Percentiles rank a stretch among this genome's conserved stretches.
phyloP scores from a whole-genome alignment of 2,329 filamentous ascomycete genomes.

The Fusarium tuaranense region DNA sequence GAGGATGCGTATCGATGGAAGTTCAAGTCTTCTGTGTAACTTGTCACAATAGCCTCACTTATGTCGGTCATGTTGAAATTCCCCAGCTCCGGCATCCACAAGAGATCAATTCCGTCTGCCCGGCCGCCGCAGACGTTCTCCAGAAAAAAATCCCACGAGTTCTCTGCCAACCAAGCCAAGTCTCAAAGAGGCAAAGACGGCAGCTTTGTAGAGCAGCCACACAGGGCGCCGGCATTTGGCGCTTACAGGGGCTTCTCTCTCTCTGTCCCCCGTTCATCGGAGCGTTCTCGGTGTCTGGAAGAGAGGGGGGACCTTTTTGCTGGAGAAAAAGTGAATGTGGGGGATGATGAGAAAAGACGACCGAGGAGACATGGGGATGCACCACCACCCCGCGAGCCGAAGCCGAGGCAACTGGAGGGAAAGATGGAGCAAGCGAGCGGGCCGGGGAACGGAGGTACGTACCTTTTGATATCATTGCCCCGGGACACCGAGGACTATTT shows the following conservation, averaged over 20 bases:
- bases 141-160: neutral
- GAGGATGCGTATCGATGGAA: neutral
- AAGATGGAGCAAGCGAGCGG: slow-evolving; percentile 20
- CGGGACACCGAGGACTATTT: slow-evolving; percentile 26
- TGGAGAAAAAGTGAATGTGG: slow-evolving; percentile 22
- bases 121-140: slow-evolving; percentile 13
- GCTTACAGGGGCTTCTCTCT: neutral
- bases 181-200: neutral
- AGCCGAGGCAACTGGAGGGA: slow-evolving; percentile 42
- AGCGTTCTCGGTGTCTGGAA: slow-evolving; percentile 7
- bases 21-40: neutral
- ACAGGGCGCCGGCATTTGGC: neutral
- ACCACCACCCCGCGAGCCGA: slow-evolving; percentile 40
- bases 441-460: slow-evolving; percentile 34
- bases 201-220: neutral
- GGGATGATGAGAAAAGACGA: slow-evolving; percentile 5
- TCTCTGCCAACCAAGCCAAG: neutral
- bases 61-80: neutral
- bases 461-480: slow-evolving; percentile 28
- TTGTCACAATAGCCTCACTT: neutral
- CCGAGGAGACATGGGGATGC: slow-evolving; percentile 14
- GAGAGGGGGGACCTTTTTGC: neutral
- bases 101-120: slow-evolving; percentile 33
- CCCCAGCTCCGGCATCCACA: neutral
- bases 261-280: neutral